These are phyloP conservation scores for Mycena epipterygia DNA, from an alignment of 768 basidiomycete genomes.

Conservation along the genomic window DNA sequence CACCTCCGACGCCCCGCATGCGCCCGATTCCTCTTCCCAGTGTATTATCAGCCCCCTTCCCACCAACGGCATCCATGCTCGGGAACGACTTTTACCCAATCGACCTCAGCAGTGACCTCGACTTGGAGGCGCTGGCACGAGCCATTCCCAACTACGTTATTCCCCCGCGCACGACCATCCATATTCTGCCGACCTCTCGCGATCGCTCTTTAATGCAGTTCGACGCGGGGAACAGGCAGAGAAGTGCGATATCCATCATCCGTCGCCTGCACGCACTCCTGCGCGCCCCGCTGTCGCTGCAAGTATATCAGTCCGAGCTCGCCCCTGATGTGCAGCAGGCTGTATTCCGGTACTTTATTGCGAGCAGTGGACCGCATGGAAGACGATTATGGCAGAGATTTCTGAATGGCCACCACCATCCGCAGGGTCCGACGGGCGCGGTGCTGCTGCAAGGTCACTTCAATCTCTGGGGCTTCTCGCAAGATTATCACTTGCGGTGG, in stretches of 20 bases:
- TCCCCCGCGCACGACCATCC: not conserved
- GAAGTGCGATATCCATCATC: not conserved
- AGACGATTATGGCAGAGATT: no score
- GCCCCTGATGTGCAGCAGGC: no score
- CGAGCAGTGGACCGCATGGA: no score
- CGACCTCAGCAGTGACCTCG: not conserved
- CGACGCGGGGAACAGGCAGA: not conserved
- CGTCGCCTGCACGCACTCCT: not conserved
- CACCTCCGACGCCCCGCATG: not conserved
- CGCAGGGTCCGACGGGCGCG: no score
- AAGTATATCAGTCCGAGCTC: no score
- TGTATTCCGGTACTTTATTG: no score
- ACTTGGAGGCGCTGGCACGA: not conserved
- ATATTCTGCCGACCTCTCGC: not conserved
- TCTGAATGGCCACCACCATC: no score
- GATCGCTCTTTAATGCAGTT: not conserved
- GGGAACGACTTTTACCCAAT: not conserved
- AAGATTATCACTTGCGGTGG: no score
- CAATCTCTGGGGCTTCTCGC: no score
- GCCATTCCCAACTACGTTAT: not conserved
- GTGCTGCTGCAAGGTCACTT: no score
- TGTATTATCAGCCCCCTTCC: not conserved
- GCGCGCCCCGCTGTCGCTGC: not conserved
- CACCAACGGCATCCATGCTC: no score
- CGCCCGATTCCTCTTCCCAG: not conserved